Base-by-base conservation (phyloP, 805 yeast species). In the Starmerella potacharoeniae region DNA sequence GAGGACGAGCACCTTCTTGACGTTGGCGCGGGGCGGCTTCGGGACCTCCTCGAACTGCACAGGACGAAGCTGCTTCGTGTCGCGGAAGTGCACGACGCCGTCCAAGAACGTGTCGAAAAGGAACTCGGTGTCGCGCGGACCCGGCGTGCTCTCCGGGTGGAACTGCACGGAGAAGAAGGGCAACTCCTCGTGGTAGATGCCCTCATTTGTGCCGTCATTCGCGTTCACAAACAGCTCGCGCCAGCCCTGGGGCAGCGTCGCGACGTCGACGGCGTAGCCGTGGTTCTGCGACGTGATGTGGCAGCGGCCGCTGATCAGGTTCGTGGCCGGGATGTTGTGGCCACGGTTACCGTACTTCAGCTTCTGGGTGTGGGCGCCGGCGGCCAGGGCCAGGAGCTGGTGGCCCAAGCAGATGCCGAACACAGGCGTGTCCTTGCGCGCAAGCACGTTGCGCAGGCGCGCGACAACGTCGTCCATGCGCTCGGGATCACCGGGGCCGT, bases 131-230 rank as follows among this genome's bases (percentile, higher is more conserved):
- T 93, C 99, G 70, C 96, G 82, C 70, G 99, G 99, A 70, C 99
- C 99, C 49, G 98, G 97, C 50, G 96, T 88, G 29, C 97, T 87
- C 77, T 93, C 99, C 30, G 99, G 99, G 71, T 93, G 99, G 79
- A 93, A 91, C 31, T 46, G 49, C 1, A 46, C 49, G 30, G 49
- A 46, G 74, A 91, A 93, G 54, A 91, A 86, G 52, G 99, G 99
- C 69, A 80, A 84, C 41, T 80, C 68, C 55, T 75, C 77, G 71
- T 93, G 98, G 65, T 82, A 84, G 95, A 93, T 89, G 65, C 99
- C 99, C 74, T 93, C 99, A 71, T 93, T 93, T 53, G 95, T 86
- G 69, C 88, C 83, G 71, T 93, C 99, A 70, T 93, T 93, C 72
- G 91, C 77, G 74, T 93, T 93, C 63, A 90, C 79, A 69, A 93